Evolutionary conservation across 768 basidiomycete species (phyloP).

Genomic region (Paxillus involutus): DNA sequence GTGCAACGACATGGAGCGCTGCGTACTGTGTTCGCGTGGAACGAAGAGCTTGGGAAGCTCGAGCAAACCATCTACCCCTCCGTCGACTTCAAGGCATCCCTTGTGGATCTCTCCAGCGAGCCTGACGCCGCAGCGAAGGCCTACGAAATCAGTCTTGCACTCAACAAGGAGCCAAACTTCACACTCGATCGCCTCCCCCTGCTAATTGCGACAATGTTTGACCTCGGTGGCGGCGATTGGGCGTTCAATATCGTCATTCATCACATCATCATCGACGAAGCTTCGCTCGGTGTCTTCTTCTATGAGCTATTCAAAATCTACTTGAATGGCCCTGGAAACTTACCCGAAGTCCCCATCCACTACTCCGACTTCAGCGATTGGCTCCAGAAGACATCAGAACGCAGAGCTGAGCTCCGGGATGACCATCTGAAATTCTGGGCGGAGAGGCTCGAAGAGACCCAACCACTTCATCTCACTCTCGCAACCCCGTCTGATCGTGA

Average conservation of each 20-base stretch:
- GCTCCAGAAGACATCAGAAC: conserved; percentile 28
- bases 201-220: conserved; percentile 26
- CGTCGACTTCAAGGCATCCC: conserved; percentile 19
- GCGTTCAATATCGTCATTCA: conserved; percentile 31
- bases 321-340: conserved; percentile 23
- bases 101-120: conserved; percentile 30
- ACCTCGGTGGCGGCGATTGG: conserved; percentile 18
- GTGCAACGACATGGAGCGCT: conserved; percentile 30
- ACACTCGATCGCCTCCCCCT: conserved; percentile 25
- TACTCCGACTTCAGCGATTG: conserved; percentile 23
- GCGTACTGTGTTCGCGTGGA: conserved; percentile 30
- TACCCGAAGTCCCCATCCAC: conserved; percentile 22
- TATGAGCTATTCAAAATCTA: conserved; percentile 29
- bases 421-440: conserved; percentile 27
- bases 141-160: conserved; percentile 29
- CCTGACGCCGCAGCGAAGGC: conserved; percentile 23
- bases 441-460: conserved; percentile 13
- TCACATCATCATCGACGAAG: conserved; percentile 31
- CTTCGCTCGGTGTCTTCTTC: conserved; percentile 30
- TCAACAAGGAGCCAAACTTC: conserved; percentile 24
- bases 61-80: conserved; percentile 30
- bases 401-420: conserved; percentile 25
- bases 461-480: conserved; percentile 22
- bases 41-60: conserved; percentile 28
- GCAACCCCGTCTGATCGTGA: conserved; percentile 25